Percentiles rank a stretch among this genome's conserved stretches.
phyloP scores from a whole-genome alignment of 2,329 filamentous ascomycete species.

The Thielaviopsis populi region DNA sequence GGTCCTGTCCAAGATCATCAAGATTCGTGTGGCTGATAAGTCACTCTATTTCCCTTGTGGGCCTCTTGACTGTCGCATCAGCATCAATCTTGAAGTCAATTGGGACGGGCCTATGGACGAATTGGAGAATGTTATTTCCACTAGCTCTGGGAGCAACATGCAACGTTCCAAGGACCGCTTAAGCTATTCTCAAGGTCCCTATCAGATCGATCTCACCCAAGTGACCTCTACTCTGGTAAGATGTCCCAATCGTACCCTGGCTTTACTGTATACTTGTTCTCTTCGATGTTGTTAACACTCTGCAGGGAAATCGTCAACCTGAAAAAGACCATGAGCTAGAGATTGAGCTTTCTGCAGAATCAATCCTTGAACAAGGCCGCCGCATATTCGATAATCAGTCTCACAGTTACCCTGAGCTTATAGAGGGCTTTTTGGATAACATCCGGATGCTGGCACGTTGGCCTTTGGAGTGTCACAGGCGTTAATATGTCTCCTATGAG shows the following conservation, averaged over 20 bases:
- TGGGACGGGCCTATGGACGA: constrained; percentile 56
- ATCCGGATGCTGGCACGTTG: constrained; percentile 41
- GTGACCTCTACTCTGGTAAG: constrained; percentile 44
- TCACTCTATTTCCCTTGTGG: constrained; percentile 66
- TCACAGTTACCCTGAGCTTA: constrained; percentile 49
- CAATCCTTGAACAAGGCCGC: constrained; percentile 51
- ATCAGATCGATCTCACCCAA: constrained; percentile 86
- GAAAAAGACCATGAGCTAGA: constrained; percentile 70
- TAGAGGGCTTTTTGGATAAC: constrained; percentile 64
- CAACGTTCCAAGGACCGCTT: constrained; percentile 72
- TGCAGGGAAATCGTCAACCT: constrained; percentile 27
- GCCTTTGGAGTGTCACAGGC: not conserved
- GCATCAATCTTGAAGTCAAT: constrained; percentile 85
- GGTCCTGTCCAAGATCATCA: constrained; percentile 72
- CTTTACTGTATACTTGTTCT: not conserved
- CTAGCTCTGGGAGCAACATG: constrained; percentile 20
- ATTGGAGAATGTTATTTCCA: constrained; percentile 28
- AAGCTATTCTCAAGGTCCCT: constrained; percentile 76
- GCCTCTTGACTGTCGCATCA: constrained; percentile 80
- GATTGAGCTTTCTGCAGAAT: constrained; percentile 52
- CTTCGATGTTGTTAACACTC: not conserved
- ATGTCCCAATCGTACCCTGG: constrained; percentile 13
- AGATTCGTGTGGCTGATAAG: constrained; percentile 75
- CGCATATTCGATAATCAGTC: constrained; percentile 36
- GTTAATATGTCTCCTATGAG: not conserved